Evolutionary conservation across 164 flowering plant genomes (phyloP).

Genomic region (Magnolia officinalis): DNA sequence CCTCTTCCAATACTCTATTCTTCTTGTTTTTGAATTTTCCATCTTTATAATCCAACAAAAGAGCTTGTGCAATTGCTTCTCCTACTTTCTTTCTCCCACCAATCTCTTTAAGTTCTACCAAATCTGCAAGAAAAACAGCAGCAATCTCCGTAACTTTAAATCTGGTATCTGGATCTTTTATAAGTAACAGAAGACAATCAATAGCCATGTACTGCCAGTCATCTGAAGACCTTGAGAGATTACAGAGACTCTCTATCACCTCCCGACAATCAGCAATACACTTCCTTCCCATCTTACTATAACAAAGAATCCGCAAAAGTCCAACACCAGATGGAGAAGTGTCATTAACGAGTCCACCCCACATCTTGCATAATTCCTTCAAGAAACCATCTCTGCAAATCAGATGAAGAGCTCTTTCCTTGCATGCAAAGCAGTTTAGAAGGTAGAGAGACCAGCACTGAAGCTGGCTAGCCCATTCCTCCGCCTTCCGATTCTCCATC

Average conservation of each 20-base stretch:
- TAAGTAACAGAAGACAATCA: conserved; percentile 65
- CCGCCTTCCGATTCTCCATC: conserved; percentile 69
- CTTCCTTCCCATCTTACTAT: conserved; percentile 52
- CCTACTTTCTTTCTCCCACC: conserved; percentile 51
- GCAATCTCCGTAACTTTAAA: conserved; percentile 46
- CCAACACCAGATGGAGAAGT: conserved; percentile 67
- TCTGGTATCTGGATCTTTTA: conserved; percentile 59
- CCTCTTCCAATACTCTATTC: conserved; percentile 22
- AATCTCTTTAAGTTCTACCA: conserved; percentile 48
- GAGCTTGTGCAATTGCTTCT: conserved; percentile 36
- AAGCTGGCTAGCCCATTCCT: conserved; percentile 87
- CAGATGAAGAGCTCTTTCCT: conserved; percentile 37
- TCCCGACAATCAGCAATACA: conserved; percentile 33
- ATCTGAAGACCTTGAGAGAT: conserved; percentile 74
- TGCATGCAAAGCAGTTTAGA: conserved; percentile 68
- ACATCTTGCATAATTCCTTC: conserved; percentile 49
- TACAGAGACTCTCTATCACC: conserved; percentile 46
- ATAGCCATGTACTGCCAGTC: conserved; percentile 92
- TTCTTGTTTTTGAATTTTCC: conserved; percentile 19
- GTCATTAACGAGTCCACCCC: conserved; percentile 75
- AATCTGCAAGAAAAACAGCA: conserved; percentile 38
- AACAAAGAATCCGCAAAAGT: conserved; percentile 58
- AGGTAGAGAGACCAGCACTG: conserved; percentile 81
- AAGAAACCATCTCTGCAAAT: conserved; percentile 54
- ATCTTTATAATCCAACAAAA: conserved; percentile 31